Evolutionary conservation across 768 basidiomycete species (phyloP).

Genomic region (Hygrophorus russula): DNA sequence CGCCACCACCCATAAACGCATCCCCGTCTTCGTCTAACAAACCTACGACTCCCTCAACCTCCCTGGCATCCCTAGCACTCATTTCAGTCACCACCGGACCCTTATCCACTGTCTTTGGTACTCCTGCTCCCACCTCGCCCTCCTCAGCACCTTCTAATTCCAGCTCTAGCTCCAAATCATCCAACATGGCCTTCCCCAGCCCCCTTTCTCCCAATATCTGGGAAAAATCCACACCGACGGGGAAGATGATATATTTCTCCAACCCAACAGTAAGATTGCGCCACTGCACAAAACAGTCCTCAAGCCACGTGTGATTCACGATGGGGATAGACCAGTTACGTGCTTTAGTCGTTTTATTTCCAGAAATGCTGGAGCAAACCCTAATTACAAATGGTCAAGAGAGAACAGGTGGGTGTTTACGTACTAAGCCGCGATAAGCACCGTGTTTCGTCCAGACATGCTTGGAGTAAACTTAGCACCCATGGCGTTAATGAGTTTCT

Average conservation of each 20-base stretch:
- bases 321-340: constrained; percentile 73
- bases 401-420: constrained; percentile 17
- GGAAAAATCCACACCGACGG: constrained; percentile 56
- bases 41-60: constrained; percentile 3
- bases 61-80: constrained; percentile 5
- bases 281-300: constrained; percentile 84
- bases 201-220: constrained; percentile 30
- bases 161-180: constrained; percentile 7
- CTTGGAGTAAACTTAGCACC: constrained; percentile 77
- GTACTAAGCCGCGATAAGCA: constrained; percentile 77
- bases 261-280: constrained; percentile 48
- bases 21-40: constrained; percentile 5
- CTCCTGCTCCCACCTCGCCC: not conserved
- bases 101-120: no score
- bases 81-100: constrained; percentile 1
- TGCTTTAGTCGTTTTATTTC: constrained; percentile 63
- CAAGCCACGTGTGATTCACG: constrained; percentile 86
- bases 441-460: constrained; percentile 68
- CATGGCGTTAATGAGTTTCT: constrained; percentile 65
- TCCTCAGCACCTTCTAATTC: constrained; percentile 7
- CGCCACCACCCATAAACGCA: not conserved
- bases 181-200: constrained; percentile 19
- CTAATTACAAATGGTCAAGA: no score
- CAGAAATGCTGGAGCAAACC: constrained; percentile 32
- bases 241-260: constrained; percentile 62